Evolutionary conservation across 2,329 filamentous ascomycete genomes (phyloP).

Genomic region (Aspergillus texensis): DNA sequence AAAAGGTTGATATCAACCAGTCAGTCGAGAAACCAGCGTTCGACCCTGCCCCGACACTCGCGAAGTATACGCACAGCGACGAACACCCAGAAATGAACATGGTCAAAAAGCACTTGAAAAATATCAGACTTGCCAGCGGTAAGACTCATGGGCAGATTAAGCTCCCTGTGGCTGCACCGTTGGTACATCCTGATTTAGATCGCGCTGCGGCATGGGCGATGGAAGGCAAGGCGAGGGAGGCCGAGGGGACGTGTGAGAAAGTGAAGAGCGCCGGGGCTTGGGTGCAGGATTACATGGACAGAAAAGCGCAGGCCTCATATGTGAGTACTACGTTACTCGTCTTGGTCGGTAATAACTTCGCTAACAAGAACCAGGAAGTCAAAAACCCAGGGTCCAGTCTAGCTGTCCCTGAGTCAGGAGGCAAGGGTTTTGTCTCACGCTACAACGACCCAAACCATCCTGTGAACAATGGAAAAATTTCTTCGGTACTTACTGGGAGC

Average conservation of each 20-base stretch:
- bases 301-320: neutral
- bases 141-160: neutral
- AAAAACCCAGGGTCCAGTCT: too few relatives aligned
- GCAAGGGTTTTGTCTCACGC: too few relatives aligned
- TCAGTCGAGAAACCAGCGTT: too few relatives aligned
- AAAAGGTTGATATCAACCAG: too few relatives aligned
- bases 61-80: neutral
- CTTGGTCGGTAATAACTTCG: neutral
- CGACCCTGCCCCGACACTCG: neutral
- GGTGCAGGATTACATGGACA: neutral
- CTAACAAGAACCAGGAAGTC: too few relatives aligned
- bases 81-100: neutral
- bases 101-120: neutral
- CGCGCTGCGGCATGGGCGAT: neutral
- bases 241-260: too few relatives aligned
- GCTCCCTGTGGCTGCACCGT: neutral
- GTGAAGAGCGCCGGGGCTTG: neutral
- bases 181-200: slow-evolving; percentile 2
- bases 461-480: too few relatives aligned
- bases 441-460: too few relatives aligned
- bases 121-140: neutral
- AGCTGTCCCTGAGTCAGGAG: too few relatives aligned
- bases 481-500: too few relatives aligned
- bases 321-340: neutral
- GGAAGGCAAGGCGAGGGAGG: neutral